Conservation (phyloP, 768 basidiomycete genomes). For the Astraeus odoratus region DNA sequence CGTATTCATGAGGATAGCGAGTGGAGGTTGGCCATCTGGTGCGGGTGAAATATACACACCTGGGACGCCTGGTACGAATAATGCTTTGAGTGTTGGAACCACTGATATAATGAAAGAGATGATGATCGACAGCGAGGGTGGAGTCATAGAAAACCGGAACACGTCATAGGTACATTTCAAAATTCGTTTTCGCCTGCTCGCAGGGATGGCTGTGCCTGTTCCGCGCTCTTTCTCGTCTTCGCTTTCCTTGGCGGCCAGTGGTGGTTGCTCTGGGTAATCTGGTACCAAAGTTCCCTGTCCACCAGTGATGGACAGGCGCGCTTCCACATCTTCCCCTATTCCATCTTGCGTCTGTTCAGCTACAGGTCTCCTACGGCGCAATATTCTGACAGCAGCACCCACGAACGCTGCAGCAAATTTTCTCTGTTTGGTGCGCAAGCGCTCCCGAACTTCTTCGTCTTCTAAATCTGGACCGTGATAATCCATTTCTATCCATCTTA, state of each 20-base stretch:
- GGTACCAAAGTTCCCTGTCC: neutral
- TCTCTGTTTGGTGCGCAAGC: slow-evolving; percentile 33
- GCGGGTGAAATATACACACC: slow-evolving; percentile 40
- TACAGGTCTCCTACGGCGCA: neutral
- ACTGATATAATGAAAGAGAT: slow-evolving; percentile 50
- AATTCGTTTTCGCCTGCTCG: neutral
- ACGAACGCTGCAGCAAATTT: slow-evolving; percentile 10
- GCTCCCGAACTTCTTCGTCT: slow-evolving; percentile 46
- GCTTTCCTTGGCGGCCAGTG: neutral
- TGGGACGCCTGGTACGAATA: slow-evolving; percentile 44
- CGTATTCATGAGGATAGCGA: slow-evolving; percentile 53
- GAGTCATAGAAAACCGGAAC: slow-evolving; percentile 35
- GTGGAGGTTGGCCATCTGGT: slow-evolving; percentile 63
- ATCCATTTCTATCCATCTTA: slow-evolving; percentile 51
- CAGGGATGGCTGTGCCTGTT: neutral
- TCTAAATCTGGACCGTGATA: slow-evolving; percentile 59
- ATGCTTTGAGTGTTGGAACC: slow-evolving; percentile 48
- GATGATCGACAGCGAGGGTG: slow-evolving; percentile 48
- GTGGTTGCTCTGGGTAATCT: neutral
- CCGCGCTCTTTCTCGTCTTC: neutral
- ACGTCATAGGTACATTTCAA: slow-evolving; percentile 10
- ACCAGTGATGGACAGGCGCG: neutral
- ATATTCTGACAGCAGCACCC: slow-evolving; percentile 3
- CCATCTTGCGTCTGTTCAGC: too few species aligned
- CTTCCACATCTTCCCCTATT: neutral